These are phyloP conservation scores for Penicillium crustosum DNA, from an alignment of 2,329 filamentous ascomycete genomes.

Conservation along the genomic window DNA sequence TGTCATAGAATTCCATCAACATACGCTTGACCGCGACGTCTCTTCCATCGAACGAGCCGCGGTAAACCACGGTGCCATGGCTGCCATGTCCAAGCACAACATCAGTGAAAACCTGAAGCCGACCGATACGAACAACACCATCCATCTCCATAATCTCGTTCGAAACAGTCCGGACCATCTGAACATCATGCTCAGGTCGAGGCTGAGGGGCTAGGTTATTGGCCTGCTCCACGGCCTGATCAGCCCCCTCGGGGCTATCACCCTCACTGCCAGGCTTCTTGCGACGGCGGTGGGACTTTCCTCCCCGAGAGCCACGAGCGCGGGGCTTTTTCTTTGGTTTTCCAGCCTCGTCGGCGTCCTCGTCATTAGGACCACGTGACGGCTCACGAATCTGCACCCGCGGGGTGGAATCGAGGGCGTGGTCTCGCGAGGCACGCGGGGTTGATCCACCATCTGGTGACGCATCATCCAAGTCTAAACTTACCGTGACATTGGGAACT, in stretches of 20 bases:
- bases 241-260: slow-evolving; percentile 58
- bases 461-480: slow-evolving; percentile 28
- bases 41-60: slow-evolving; percentile 89
- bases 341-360: slow-evolving; percentile 35
- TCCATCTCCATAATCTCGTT: slow-evolving; percentile 60
- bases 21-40: slow-evolving; percentile 96
- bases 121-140: slow-evolving; percentile 61
- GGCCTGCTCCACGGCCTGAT: slow-evolving; percentile 60
- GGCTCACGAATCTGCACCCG: slow-evolving; percentile 44
- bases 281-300: slow-evolving; percentile 61
- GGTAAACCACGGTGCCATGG: slow-evolving; percentile 94
- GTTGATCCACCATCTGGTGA: slow-evolving; percentile 28
- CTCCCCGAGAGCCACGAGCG: slow-evolving; percentile 66
- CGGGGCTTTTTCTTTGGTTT: slow-evolving; percentile 68
- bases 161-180: slow-evolving; percentile 54
- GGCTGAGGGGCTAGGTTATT: slow-evolving; percentile 43
- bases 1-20: slow-evolving; percentile 92
- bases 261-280: slow-evolving; percentile 55
- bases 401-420: slow-evolving; percentile 28
- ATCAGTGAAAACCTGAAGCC: slow-evolving; percentile 60
- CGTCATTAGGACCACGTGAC: slow-evolving; percentile 35
- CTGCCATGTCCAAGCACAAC: slow-evolving; percentile 72
- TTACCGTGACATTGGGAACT: slow-evolving; percentile 33
- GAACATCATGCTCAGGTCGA: slow-evolving; percentile 62
- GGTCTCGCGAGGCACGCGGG: slow-evolving; percentile 29